A percentile compares a stretch with the other conserved stretches of the same genome.
phyloP scores from a whole-genome alignment of 805 yeast genomes.

The Kazachstania taianensis region DNA sequence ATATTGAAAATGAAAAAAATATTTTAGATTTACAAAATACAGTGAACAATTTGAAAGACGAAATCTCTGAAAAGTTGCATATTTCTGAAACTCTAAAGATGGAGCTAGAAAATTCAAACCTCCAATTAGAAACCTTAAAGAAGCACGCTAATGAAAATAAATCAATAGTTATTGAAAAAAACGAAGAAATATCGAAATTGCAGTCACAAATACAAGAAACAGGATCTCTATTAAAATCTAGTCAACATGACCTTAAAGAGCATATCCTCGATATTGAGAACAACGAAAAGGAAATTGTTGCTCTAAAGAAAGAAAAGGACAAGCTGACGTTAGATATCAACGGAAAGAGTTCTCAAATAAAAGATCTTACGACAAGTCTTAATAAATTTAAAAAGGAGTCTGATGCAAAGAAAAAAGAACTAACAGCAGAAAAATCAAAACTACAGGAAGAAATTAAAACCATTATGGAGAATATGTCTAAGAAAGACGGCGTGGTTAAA shows the following conservation, averaged over 20 bases:
- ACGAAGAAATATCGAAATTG: not conserved
- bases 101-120: not conserved
- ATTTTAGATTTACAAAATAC: constrained; percentile 1
- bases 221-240: not conserved
- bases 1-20: constrained; percentile 1
- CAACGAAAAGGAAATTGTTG: not conserved
- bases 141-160: too few relatives aligned
- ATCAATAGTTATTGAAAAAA: not conserved
- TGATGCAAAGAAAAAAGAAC: not conserved
- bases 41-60: not conserved
- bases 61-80: too few relatives aligned
- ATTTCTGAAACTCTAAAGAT: not conserved
- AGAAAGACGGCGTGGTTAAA: too few relatives aligned
- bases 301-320: not conserved
- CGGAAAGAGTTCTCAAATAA: too few relatives aligned
- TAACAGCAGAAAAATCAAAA: too few relatives aligned
- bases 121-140: too few relatives aligned
- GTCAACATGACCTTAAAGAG: not conserved
- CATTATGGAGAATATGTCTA: too few relatives aligned
- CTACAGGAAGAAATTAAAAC: too few relatives aligned
- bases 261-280: not conserved
- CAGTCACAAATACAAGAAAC: not conserved
- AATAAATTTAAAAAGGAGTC: constrained; percentile 1
- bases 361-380: not conserved
- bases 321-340: too few relatives aligned